Base-by-base conservation (phyloP, 2,329 filamentous ascomycete genomes). In the Fusarium sp. region DNA sequence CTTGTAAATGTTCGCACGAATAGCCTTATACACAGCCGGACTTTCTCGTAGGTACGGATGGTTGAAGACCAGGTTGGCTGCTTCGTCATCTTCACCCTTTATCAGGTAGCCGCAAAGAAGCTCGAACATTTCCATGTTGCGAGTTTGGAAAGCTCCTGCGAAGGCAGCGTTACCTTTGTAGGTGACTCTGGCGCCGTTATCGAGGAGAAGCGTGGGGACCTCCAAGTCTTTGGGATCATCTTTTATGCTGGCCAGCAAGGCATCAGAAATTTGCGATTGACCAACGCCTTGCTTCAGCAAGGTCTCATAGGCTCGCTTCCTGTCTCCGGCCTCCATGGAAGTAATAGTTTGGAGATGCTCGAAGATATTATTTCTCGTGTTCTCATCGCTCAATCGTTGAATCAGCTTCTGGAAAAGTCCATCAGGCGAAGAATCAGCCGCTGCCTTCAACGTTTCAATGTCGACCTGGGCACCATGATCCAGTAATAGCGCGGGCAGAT, bases 1-100 rank as follows among this genome's bases (percentile, higher is more conserved):
- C 11, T 8, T 43, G 42, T 66, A 66, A 2, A 66, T 66, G 8
- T 38, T 49, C 0, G 33, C 42, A 1, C 63, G 63, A 13, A 55
- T 18, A 3, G 16, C 28, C 7, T 46, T 39, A 8, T 66, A 38
- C 2, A 61, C 3, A 0, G 48, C 39, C 2, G 20, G 20, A 6
- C 46, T 49, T 7, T 41, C 50, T 20, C 57, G 50, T 8, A 59
- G 7, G 6, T 38, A 41, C 1, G 63, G 54, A 15, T 66, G 35
- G 1, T 61, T 48, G 12, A 66, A 66, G 5, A 64, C 31, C 0
- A 49, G 46, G 6, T 29, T 55, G 1, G 63, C 63, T 8, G 61
- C 41, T 1, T 41, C 49, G 5, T 54, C 42, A 11, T 65, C 37
- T 0, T 41, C 39, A 6, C 31, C 43, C 6, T 66, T 55, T 3